Conservation (phyloP, 2,329 filamentous ascomycete genomes). For the Tolypocladium album region DNA sequence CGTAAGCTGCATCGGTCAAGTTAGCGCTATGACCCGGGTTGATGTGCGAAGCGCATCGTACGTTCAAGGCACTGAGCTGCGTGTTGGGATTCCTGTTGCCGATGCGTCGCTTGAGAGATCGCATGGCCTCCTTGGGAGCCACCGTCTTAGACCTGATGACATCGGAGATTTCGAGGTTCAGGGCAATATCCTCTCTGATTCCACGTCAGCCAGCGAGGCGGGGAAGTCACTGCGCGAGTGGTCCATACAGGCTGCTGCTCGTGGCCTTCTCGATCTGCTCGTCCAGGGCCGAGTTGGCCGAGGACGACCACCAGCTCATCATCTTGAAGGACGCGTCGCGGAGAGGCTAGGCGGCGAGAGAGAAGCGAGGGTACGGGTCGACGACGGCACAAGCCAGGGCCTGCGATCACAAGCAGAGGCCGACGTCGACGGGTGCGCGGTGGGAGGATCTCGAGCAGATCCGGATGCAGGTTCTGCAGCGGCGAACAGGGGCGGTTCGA, state of each 20-base stretch:
- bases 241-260: constrained; percentile 73
- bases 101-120: constrained; percentile 85
- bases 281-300: constrained; percentile 81
- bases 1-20: constrained; percentile 55
- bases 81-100: constrained; percentile 97
- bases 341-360: background rate
- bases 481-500: background rate
- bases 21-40: background rate
- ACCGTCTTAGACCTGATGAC: constrained; percentile 95
- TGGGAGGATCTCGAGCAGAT: background rate
- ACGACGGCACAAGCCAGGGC: background rate
- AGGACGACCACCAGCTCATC: constrained; percentile 97
- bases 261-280: constrained; percentile 96
- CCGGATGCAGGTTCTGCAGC: background rate
- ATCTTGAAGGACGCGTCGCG: constrained; percentile 23
- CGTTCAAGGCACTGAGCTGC: constrained; percentile 88
- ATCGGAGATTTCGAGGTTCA: constrained; percentile 97
- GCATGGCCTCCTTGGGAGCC: constrained; percentile 96
- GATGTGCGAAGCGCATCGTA: constrained; percentile 26
- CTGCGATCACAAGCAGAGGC: background rate
- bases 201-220: constrained; percentile 1
- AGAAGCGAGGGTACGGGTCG: background rate
- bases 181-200: constrained; percentile 79
- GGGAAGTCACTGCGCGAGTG: background rate
- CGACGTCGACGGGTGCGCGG: background rate